Evolutionary conservation across 371 early-diverging fungal species (phyloP).

Genomic region (Lichtheimia hyalospora): DNA sequence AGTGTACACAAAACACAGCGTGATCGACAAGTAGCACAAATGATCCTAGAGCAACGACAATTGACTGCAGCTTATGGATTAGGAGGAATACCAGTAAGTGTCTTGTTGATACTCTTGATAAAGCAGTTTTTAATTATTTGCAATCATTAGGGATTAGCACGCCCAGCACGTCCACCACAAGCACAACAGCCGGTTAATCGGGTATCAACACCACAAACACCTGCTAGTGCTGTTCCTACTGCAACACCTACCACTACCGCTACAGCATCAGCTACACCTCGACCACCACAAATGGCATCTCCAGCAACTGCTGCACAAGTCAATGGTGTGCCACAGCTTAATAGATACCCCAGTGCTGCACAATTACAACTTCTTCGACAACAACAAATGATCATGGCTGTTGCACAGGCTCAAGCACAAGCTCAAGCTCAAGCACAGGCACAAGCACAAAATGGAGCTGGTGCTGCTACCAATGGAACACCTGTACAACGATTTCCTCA

Average conservation of each 20-base stretch:
- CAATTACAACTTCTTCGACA: slow-evolving; percentile 45
- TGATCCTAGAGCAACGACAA: slow-evolving; percentile 70
- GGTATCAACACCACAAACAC: background rate
- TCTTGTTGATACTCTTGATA: background rate
- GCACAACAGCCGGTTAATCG: slow-evolving; percentile 9
- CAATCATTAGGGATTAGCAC: slow-evolving; percentile 7
- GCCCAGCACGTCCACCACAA: background rate
- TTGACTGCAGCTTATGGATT: slow-evolving; percentile 56
- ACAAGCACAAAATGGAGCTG: slow-evolving; percentile 3
- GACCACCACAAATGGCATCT: slow-evolving; percentile 1
- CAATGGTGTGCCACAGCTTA: slow-evolving; percentile 7
- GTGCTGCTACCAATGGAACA: background rate
- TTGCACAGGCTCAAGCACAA: slow-evolving; percentile 13
- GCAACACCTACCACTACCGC: slow-evolving; percentile 4
- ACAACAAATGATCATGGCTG: slow-evolving; percentile 19
- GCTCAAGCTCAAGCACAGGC: slow-evolving; percentile 23
- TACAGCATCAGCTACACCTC: background rate
- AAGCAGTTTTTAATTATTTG: background rate
- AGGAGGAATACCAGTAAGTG: slow-evolving; percentile 10
- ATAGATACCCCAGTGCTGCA: slow-evolving; percentile 41
- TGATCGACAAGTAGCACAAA: slow-evolving; percentile 65
- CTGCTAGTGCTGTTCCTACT: slow-evolving; percentile 4
- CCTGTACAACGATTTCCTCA: background rate
- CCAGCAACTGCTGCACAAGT: slow-evolving; percentile 1
- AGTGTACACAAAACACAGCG: slow-evolving; percentile 70